Conservation (phyloP, 768 basidiomycete genomes). For the Lentinus brumalis region DNA sequence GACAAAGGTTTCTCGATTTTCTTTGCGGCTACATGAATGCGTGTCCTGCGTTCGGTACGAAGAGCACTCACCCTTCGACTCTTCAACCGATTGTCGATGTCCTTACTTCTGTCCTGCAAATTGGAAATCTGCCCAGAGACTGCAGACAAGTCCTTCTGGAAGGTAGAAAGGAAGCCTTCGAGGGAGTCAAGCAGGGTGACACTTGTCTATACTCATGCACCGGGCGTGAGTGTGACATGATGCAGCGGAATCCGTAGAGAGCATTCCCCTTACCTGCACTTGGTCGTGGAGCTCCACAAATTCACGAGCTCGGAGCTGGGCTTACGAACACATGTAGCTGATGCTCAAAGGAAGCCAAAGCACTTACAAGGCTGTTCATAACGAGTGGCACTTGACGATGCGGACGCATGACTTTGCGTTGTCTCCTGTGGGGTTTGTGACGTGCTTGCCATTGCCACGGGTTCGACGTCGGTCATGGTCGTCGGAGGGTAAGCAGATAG, state of each 20-base stretch:
- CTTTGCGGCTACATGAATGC: conserved; percentile 42
- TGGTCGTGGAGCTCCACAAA: conserved; percentile 91
- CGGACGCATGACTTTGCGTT: not conserved
- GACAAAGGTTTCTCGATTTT: conserved; percentile 88
- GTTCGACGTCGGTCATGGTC: too few relatives aligned
- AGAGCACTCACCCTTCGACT: conserved; percentile 69
- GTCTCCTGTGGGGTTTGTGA: not conserved
- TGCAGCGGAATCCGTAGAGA: not conserved
- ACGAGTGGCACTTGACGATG: not conserved
- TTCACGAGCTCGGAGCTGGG: conserved; percentile 48
- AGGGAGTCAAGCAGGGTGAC: conserved; percentile 83
- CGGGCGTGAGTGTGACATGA: not conserved
- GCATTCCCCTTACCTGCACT: conserved; percentile 61
- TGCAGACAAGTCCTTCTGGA: conserved; percentile 90
- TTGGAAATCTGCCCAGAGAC: conserved; percentile 98
- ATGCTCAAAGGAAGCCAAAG: too few relatives aligned
- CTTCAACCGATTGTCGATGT: conserved; percentile 85
- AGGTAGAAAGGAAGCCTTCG: conserved; percentile 90
- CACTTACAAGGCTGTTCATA: conserved; percentile 12
- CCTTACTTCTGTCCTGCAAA: conserved; percentile 85
- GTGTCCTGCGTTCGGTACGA: not conserved
- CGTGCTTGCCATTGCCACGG: not conserved
- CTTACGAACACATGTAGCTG: conserved; percentile 12
- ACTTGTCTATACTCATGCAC: conserved; percentile 63
- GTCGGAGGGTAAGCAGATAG: too few relatives aligned